Base-by-base conservation (phyloP, 2,329 filamentous ascomycete species). In the Parascedosporium putredinis region DNA sequence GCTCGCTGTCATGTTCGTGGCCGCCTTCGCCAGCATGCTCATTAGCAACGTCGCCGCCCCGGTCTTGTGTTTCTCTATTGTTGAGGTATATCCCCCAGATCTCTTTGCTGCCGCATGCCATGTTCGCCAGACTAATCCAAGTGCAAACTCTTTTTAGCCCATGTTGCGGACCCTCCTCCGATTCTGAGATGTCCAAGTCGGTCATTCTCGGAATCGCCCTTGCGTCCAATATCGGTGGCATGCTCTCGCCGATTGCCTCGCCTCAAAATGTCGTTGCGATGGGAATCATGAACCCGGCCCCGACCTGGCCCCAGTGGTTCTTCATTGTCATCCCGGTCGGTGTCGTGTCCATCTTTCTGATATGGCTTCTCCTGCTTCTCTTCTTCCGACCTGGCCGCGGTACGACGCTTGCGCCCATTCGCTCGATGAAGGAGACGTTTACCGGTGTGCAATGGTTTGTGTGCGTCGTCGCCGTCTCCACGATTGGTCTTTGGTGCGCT, bases 11-110 rank as follows among this genome's bases (percentile, higher is more conserved):
- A 98, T 98, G 93, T 90, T 96, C 59, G 93, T 98, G 38, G 90
- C 91, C 50, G 94, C 93, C 61, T 94, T 98, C 64, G 85, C 94
- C 7, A 96, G 89, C 59, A 98, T 98, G 93, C 88, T 95, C 75
- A 97, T 98, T 61, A 95, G 89, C 68, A 98, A 98, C 58, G 94
- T 98, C 24, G 93, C 93, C 1, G 91, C 94, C 1, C 93, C 93
- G 0, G 93, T 98, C 8, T 76, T 98, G 33, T 98, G 93, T 72
- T 97, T 94, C 66, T 95, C 89, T 18, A 96, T 98, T 60, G 95
- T 98, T 53, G 90, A 95, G 76, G 84, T 87, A 66, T 29, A 4
- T 23, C 6, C 6, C 40, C 12, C 6, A 31, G 12, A 7, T 12
- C 7, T 31, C 27, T 31, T 31, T 31, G 7, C 27, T 12, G 12